A percentile compares a stretch with the other conserved stretches of the same genome.
phyloP scores from a whole-genome alignment of 192 early-diverging fungal genomes.

The Coemansia sp. region DNA sequence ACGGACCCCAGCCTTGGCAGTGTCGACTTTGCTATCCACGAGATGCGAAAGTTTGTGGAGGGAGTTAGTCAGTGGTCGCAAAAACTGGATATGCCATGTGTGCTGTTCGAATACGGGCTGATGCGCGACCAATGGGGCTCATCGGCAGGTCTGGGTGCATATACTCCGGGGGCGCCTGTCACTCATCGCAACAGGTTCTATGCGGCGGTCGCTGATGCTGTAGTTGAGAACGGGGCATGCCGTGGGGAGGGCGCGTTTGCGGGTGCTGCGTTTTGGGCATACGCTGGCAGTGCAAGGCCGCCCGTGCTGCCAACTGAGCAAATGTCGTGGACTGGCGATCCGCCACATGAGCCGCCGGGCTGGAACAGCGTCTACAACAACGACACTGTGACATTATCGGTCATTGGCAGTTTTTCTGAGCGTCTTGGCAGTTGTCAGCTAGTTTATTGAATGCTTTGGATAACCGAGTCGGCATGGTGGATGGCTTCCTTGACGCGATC shows the following conservation, averaged over 20 bases:
- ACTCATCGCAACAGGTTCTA: constrained; percentile 61
- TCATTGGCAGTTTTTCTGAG: constrained; percentile 17
- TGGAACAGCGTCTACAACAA: constrained; percentile 70
- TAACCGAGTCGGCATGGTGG: constrained; percentile 17
- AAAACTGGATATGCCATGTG: constrained; percentile 53
- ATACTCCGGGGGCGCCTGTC: constrained; percentile 53
- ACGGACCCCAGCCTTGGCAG: constrained; percentile 40
- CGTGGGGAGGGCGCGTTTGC: constrained; percentile 28
- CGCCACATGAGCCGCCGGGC: constrained; percentile 62
- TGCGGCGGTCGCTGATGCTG: constrained; percentile 29
- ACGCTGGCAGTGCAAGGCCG: constrained; percentile 57
- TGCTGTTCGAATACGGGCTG: constrained; percentile 65
- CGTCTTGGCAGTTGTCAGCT: neutral
- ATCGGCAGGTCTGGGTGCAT: constrained; percentile 28
- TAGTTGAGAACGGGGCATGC: constrained; percentile 28
- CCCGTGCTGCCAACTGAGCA: constrained; percentile 26
- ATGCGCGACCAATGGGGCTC: constrained; percentile 49
- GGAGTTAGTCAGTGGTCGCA: constrained; percentile 58
- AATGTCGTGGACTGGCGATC: constrained; percentile 60
- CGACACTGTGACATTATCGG: constrained; percentile 37
- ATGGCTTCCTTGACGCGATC: constrained; percentile 31
- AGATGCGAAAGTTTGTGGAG: constrained; percentile 45
- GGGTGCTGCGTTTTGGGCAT: constrained; percentile 71
- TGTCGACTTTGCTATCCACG: constrained; percentile 42
- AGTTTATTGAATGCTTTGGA: neutral